These are phyloP conservation scores for Agaricus sinodeliciosus DNA, from an alignment of 768 basidiomycete species.

Conservation along the genomic window DNA sequence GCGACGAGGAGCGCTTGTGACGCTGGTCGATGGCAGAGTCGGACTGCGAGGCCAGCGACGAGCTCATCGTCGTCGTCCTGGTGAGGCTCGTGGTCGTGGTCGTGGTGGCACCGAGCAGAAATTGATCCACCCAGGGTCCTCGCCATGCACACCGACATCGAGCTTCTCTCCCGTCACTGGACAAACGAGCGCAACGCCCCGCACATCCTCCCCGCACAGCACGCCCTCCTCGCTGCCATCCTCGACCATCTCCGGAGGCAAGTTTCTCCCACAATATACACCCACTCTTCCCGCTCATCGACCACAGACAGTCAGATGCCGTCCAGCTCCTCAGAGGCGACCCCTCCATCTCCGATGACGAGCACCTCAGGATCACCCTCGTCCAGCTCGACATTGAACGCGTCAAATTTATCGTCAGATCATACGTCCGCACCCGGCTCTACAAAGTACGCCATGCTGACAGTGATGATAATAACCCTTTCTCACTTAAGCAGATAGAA, in stretches of 20 bases:
- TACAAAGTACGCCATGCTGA: slow-evolving; percentile 76
- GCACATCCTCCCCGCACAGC: slow-evolving; percentile 70
- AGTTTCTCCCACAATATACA: no score
- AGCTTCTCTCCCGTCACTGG: slow-evolving; percentile 75
- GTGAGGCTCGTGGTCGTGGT: no score
- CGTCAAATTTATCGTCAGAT: slow-evolving; percentile 86
- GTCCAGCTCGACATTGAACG: slow-evolving; percentile 94
- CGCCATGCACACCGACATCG: slow-evolving; percentile 23
- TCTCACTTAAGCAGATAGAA: slow-evolving; percentile 56
- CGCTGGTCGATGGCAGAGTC: no score
- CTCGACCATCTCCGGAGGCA: slow-evolving; percentile 78
- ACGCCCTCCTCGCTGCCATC: slow-evolving; percentile 54
- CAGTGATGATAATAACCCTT: neutral
- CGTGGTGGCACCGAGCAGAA: no score
- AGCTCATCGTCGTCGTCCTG: no score
- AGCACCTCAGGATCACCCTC: slow-evolving; percentile 88
- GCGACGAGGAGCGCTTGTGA: no score
- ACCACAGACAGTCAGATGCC: slow-evolving; percentile 55
- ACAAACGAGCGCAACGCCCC: slow-evolving; percentile 81
- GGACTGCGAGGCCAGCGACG: no score
- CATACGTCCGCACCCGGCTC: slow-evolving; percentile 81
- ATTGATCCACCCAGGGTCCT: slow-evolving; percentile 37
- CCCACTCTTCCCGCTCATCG: slow-evolving; percentile 15
- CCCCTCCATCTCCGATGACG: slow-evolving; percentile 82
- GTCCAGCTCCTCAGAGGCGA: slow-evolving; percentile 75